Percentiles rank a stretch among this genome's conserved stretches.
Evolutionary conservation across 1,139 yeast species (phyloP).

Genomic region (Nadsonia starkeyi-henricii): DNA sequence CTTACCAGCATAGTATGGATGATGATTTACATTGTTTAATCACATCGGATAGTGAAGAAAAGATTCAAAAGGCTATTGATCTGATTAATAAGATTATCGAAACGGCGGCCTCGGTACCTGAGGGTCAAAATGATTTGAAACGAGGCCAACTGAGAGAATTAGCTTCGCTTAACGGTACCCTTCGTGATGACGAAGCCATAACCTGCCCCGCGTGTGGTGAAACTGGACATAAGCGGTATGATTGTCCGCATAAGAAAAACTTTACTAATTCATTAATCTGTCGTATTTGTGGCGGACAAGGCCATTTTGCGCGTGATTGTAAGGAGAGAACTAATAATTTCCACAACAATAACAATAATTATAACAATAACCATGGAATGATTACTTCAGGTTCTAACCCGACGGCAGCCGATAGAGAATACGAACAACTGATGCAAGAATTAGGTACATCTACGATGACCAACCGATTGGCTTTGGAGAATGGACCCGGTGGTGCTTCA

Average conservation of each 20-base stretch:
- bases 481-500: not conserved
- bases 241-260: slow-evolving; percentile 44
- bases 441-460: slow-evolving; percentile 12
- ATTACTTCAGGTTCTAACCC: slow-evolving; percentile 8
- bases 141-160: slow-evolving; percentile 82
- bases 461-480: not conserved
- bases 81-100: slow-evolving; percentile 66
- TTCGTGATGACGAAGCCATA: slow-evolving; percentile 65
- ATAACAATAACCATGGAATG: slow-evolving; percentile 11
- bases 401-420: slow-evolving; percentile 30
- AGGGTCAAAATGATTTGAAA: slow-evolving; percentile 84
- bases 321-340: slow-evolving; percentile 21
- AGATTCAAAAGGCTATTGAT: slow-evolving; percentile 60
- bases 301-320: slow-evolving; percentile 87
- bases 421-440: slow-evolving; percentile 38
- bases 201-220: slow-evolving; percentile 49
- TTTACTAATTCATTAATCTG: slow-evolving; percentile 53
- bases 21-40: slow-evolving; percentile 86
- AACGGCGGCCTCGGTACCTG: slow-evolving; percentile 75
- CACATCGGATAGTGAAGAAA: slow-evolving; percentile 70
- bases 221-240: slow-evolving; percentile 46
- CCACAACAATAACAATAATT: slow-evolving; percentile 9
- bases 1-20: slow-evolving; percentile 34
- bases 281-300: slow-evolving; percentile 62
- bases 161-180: slow-evolving; percentile 88